Conservation (phyloP, 2,329 filamentous ascomycete genomes). For the Aspergillus brunneoviolaceus region DNA sequence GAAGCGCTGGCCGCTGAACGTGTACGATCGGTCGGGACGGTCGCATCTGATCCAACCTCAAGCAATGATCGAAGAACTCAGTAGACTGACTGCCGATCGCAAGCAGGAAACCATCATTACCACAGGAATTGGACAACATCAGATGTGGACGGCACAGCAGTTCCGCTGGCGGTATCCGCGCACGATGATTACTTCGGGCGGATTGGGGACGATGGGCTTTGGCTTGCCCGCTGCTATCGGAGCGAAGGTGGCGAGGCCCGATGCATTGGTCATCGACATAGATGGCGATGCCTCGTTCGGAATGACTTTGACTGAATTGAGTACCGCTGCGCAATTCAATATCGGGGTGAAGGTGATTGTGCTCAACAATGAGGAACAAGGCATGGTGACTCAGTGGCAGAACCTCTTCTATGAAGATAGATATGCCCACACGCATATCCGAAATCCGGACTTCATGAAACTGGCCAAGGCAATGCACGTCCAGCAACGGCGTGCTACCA, state of each 20-base stretch:
- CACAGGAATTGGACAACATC: conserved; percentile 95
- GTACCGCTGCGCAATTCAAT: conserved; percentile 90
- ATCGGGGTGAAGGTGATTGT: conserved; percentile 95
- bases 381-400: conserved; percentile 99
- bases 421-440: conserved; percentile 86
- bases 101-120: conserved; percentile 85
- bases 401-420: conserved; percentile 95
- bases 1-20: conserved; percentile 76
- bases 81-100: conserved; percentile 73
- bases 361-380: conserved; percentile 95
- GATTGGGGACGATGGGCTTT: conserved; percentile 93
- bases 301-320: conserved; percentile 96
- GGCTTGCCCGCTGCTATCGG: conserved; percentile 93
- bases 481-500: conserved; percentile 67
- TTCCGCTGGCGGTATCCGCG: conserved; percentile 91
- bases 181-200: conserved; percentile 94
- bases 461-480: conserved; percentile 88
- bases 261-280: conserved; percentile 88
- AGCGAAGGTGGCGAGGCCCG: conserved; percentile 80
- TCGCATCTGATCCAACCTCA: conserved; percentile 90
- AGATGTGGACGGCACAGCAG: conserved; percentile 98
- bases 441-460: conserved; percentile 93
- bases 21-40: conserved; percentile 64
- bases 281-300: conserved; percentile 98
- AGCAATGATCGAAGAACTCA: conserved; percentile 85